Conservation (phyloP, 2,329 filamentous ascomycete genomes). For the Fusarium redolens region DNA sequence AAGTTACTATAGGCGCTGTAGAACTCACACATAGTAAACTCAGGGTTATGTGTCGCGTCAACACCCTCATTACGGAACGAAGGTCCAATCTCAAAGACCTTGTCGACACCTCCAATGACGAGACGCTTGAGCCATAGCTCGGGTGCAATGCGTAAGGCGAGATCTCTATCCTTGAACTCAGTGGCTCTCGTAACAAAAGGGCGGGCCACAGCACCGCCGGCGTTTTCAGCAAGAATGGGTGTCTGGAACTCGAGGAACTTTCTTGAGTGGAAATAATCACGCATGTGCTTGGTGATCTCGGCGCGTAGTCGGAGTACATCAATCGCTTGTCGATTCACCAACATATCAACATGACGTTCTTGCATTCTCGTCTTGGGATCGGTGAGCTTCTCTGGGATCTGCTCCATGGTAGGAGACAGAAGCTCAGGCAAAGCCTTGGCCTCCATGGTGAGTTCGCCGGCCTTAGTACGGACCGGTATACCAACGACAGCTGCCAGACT, state of each 20-base stretch:
- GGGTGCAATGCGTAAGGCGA: constrained; percentile 89
- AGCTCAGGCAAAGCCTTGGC: constrained; percentile 76
- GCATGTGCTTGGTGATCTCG: constrained; percentile 77
- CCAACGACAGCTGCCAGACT: constrained; percentile 73
- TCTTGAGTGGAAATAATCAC: constrained; percentile 76
- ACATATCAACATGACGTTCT: constrained; percentile 86
- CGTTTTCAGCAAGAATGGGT: constrained; percentile 83
- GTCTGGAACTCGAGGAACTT: constrained; percentile 91
- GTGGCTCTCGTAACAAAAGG: constrained; percentile 86
- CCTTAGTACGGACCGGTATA: constrained; percentile 72
- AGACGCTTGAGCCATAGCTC: constrained; percentile 96
- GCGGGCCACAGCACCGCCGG: constrained; percentile 87
- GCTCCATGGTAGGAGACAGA: constrained; percentile 81
- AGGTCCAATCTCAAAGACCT: constrained; percentile 92
- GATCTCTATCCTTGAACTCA: constrained; percentile 76
- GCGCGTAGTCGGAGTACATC: constrained; percentile 81
- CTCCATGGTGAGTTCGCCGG: constrained; percentile 81
- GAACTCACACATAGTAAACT: constrained; percentile 98
- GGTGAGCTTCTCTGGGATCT: constrained; percentile 76
- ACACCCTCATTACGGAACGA: constrained; percentile 94
- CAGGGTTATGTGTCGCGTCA: constrained; percentile 92
- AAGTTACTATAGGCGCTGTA: constrained; percentile 88
- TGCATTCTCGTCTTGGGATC: constrained; percentile 79
- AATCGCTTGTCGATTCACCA: constrained; percentile 76
- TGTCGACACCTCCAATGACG: constrained; percentile 87